Evolutionary conservation across 2,329 filamentous ascomycete genomes (phyloP).

Genomic region (Penicillium brevicompactum): DNA sequence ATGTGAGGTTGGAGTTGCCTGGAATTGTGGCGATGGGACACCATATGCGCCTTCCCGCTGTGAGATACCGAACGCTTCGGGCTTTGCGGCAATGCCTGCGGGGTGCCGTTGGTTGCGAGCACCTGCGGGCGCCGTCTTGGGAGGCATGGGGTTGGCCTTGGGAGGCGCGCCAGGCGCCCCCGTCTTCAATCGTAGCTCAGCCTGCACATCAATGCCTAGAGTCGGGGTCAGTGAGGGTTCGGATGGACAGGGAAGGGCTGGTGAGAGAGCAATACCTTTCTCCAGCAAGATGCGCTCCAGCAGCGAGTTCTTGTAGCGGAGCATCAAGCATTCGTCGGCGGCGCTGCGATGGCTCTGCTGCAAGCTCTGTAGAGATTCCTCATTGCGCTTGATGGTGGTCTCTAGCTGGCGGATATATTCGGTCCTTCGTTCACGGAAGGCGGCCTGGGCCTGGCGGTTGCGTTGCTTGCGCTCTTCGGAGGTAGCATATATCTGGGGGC

Average conservation of each 20-base stretch:
- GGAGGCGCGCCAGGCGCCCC: conserved; percentile 73
- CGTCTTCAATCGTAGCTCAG: conserved; percentile 89
- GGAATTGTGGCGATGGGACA: conserved; percentile 68
- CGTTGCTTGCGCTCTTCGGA: conserved; percentile 98
- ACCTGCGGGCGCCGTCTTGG: conserved; percentile 72
- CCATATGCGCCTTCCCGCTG: conserved; percentile 46
- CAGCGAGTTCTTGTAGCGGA: conserved; percentile 97
- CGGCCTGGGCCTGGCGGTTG: conserved; percentile 94
- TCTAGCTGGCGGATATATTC: conserved; percentile 99
- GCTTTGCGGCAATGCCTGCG: conserved; percentile 74
- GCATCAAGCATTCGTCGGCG: conserved; percentile 95
- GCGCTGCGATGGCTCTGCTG: conserved; percentile 93
- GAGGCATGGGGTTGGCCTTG: conserved; percentile 67
- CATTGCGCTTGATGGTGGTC: conserved; percentile 94
- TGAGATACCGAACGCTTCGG: conserved; percentile 52
- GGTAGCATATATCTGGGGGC: conserved; percentile 86
- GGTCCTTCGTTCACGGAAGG: conserved; percentile 92
- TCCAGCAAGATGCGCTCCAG: conserved; percentile 93
- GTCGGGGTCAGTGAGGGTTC: conserved; percentile 5
- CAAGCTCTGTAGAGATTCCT: conserved; percentile 87
- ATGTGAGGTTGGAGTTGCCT: conserved; percentile 82
- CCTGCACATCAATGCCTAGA: conserved; percentile 92
- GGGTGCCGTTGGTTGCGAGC: conserved; percentile 74
- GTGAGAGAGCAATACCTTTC: conserved; percentile 65
- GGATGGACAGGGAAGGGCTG: neutral